Evolutionary conservation across 2,329 filamentous ascomycete genomes (phyloP).

Genomic region (Colletotrichum sp.): DNA sequence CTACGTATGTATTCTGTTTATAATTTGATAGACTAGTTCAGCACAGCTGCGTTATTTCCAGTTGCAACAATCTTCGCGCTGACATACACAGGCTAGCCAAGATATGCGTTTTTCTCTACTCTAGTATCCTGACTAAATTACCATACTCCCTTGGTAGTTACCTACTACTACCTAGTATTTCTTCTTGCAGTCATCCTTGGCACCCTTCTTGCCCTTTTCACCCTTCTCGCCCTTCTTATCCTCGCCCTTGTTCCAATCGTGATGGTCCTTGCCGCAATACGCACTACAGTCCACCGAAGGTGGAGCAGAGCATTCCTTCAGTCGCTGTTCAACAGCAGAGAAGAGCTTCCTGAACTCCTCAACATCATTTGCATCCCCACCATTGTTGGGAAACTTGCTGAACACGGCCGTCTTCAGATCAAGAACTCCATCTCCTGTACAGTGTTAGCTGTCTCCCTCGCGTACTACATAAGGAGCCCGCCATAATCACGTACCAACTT

Average conservation of each 20-base stretch:
- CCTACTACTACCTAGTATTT: background rate
- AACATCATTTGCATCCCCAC: background rate
- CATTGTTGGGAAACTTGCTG: background rate
- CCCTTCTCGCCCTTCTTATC: background rate
- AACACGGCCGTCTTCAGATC: background rate
- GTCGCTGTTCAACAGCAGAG: background rate
- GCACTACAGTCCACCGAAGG: background rate
- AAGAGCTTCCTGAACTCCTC: background rate
- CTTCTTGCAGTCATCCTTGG: background rate
- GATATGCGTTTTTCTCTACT: fast-evolving
- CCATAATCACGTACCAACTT: background rate
- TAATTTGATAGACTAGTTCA: background rate
- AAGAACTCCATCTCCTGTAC: background rate
- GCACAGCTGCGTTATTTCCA: fast-evolving
- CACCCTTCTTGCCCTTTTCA: background rate
- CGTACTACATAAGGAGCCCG: background rate
- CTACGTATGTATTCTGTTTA: background rate
- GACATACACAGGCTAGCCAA: background rate
- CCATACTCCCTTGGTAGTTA: background rate
- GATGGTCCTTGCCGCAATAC: background rate
- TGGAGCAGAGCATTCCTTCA: background rate
- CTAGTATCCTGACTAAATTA: background rate
- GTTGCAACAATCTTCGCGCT: background rate
- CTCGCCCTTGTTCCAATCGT: background rate
- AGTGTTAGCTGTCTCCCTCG: background rate